Evolutionary conservation across 176 grass and related monocot species (phyloP).

Genomic region (Rhynchospora tenuis): DNA sequence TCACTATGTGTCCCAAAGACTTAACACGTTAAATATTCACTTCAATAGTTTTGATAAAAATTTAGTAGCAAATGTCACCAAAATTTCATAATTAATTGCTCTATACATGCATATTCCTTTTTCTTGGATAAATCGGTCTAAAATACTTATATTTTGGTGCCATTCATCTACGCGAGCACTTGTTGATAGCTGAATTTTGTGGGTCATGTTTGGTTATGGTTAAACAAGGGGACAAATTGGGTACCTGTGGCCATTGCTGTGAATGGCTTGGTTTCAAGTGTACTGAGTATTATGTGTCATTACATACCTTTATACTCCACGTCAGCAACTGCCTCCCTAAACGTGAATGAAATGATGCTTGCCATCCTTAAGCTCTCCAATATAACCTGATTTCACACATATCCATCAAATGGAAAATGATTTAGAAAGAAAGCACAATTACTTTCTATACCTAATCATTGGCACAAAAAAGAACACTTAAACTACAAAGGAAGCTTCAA

Average conservation of each 20-base stretch:
- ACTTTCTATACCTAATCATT: constrained; percentile 31
- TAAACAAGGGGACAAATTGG: not conserved
- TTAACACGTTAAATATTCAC: too few species aligned
- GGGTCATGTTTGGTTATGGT: not conserved
- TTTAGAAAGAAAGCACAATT: constrained; percentile 11
- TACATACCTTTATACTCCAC: constrained; percentile 97
- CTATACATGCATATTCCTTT: not conserved
- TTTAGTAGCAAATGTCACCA: not conserved
- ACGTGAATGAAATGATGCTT: constrained; percentile 96
- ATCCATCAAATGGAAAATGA: constrained; percentile 1
- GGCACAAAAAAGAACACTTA: not conserved
- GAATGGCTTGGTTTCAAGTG: not conserved
- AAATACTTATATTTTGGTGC: not conserved
- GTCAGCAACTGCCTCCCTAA: constrained; percentile 91
- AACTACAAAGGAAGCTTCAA: not conserved
- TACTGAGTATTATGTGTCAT: not conserved
- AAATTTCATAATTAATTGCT: not conserved
- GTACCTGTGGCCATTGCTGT: not conserved
- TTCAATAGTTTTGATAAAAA: too few species aligned
- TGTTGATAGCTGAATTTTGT: too few species aligned
- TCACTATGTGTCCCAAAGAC: too few species aligned
- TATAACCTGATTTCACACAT: constrained; percentile 57
- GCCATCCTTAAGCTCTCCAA: constrained; percentile 96
- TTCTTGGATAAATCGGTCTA: not conserved
- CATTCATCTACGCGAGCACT: too few species aligned